Evolutionary conservation across 1,284 basidiomycete genomes (phyloP).

Genomic region (Tilletia indica): DNA sequence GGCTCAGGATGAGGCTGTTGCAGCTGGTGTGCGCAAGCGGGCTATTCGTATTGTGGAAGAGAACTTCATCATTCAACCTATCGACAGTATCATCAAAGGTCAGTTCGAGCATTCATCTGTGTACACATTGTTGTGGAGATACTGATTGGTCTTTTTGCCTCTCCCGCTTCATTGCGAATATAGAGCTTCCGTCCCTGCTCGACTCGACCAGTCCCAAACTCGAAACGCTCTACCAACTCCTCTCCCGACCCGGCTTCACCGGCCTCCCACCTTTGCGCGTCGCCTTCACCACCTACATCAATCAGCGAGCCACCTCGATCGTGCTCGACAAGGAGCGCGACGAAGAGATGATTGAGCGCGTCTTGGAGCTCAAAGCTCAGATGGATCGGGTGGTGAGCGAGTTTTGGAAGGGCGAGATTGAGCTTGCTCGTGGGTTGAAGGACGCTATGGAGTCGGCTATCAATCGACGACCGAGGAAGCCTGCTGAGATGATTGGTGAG

Average conservation of each 20-base stretch:
- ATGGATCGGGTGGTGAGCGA: conserved; percentile 37
- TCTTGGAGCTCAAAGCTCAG: conserved; percentile 39
- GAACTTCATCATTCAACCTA: not conserved
- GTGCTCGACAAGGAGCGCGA: conserved; percentile 42
- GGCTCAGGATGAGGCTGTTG: not conserved
- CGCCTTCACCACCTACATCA: conserved; percentile 38
- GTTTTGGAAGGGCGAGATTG: conserved; percentile 37
- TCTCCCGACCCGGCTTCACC: conserved; percentile 27
- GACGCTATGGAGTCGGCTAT: conserved; percentile 81
- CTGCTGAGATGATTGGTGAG: conserved; percentile 80
- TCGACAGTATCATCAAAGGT: not conserved
- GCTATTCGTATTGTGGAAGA: not conserved
- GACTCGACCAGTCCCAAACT: conserved; percentile 27
- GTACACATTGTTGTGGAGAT: too few relatives aligned
- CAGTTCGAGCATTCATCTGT: not conserved
- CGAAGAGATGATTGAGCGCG: conserved; percentile 47
- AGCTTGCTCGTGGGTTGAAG: conserved; percentile 58
- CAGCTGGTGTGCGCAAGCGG: not conserved
- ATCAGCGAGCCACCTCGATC: conserved; percentile 32
- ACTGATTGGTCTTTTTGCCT: not conserved
- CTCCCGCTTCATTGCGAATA: not conserved
- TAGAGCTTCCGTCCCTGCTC: conserved; percentile 35
- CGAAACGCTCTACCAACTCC: conserved; percentile 30
- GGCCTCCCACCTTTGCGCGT: conserved; percentile 32
- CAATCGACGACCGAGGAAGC: conserved; percentile 76